Base-by-base conservation (phyloP, 2,329 filamentous ascomycete genomes). In the Aureobasidium vineae region DNA sequence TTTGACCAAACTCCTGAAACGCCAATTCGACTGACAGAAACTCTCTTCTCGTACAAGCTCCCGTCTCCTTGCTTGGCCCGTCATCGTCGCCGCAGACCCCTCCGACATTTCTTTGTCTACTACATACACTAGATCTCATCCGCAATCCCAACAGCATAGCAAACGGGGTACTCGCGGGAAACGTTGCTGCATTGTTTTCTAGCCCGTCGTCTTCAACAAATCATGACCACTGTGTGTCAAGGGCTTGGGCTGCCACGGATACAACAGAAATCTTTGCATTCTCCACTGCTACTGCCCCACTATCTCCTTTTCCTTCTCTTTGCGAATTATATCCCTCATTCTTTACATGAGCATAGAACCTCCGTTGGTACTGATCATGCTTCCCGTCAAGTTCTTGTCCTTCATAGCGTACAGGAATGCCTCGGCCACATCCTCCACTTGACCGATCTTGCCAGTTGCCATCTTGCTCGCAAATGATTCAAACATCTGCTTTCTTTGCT, bases 361-460 rank as follows among this genome's bases (percentile, higher is more conserved):
- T 3, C 78, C 78, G 73, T 81, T 79, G 8, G 79, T 79, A 67
- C 75, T 73, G 23, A 83, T 73, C 68, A 81, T 74, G 36, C 73
- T 76, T 5, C 81, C 82, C 21, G 79, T 79, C 33, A 79, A 72
- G 72, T 82, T 82, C 67, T 70, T 65, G 73, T 83, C 81, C 73
- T 73, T 79, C 77, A 85, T 75, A 26, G 78, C 70, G 70, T 78
- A 83, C 63, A 84, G 67, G 74, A 79, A 85, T 40, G 74, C 76
- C 75, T 84, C 81, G 3, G 78, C 77, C 40, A 82, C 74, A 71
- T 82, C 79, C 68, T 79, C 77, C 10, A 76, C 73, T 56, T 68
- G 69, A 1, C 75, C 79, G 3, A 82, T 72, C 66, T 73, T 70
- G 6, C 75, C 75, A 13, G 75, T 76, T 13, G 74, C 70, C 68